phyloP scores from a whole-genome alignment of 2,329 filamentous ascomycete species.

The Nigrospora osmanthi region DNA sequence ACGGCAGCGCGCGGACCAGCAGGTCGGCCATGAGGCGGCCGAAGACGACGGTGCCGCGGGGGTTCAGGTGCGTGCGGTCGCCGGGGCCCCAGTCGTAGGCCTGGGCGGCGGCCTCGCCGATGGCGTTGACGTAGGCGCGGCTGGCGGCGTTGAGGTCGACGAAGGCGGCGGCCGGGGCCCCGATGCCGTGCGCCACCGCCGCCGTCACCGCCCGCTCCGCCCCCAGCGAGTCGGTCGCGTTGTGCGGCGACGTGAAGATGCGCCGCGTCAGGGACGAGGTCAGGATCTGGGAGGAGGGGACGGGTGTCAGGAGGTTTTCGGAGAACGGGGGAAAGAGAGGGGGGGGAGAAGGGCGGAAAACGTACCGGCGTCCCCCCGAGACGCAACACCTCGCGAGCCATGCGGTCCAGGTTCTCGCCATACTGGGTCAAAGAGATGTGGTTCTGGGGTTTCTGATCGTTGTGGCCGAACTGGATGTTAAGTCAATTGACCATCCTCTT shows the following conservation, averaged over 20 bases:
- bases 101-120: constrained; percentile 36
- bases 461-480: constrained; percentile 48
- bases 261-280: constrained; percentile 48
- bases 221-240: constrained; percentile 37
- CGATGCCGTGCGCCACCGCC: constrained; percentile 8
- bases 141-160: constrained; percentile 45
- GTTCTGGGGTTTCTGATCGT: constrained; percentile 46
- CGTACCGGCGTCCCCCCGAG: constrained; percentile 35
- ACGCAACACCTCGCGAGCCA: constrained; percentile 31
- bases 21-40: constrained; percentile 49
- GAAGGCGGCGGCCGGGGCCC: constrained; percentile 39
- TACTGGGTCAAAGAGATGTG: constrained; percentile 39
- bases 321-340: too few species aligned
- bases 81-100: constrained; percentile 34
- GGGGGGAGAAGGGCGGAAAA: not conserved
- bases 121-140: constrained; percentile 41
- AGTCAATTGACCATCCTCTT: too few species aligned
- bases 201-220: constrained; percentile 23
- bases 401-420: constrained; percentile 39
- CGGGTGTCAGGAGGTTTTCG: too few species aligned
- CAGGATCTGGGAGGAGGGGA: constrained; percentile 25
- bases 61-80: constrained; percentile 52
- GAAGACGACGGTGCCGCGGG: constrained; percentile 45
- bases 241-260: constrained; percentile 24
- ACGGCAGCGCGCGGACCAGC: constrained; percentile 20